Base-by-base conservation (phyloP, 257 asterid genomes). In the Ballota nigra region DNA sequence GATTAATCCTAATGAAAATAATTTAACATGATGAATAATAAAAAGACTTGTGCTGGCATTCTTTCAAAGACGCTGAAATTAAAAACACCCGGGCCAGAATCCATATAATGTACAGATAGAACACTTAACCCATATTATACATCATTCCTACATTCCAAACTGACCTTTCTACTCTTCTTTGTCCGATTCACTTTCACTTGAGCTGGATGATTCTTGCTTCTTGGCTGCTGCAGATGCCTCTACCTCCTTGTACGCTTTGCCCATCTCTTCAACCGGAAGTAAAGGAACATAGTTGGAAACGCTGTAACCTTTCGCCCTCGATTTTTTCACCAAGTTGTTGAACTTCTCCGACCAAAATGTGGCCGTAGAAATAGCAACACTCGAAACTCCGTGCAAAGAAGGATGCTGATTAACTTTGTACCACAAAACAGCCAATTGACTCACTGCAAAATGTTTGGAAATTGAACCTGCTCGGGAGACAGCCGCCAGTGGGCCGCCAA, bases 241-340 rank as follows among this genome's bases (percentile, higher is more conserved):
- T 33, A 81, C 83, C 72, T 81, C 89, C 75, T 86, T 81, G 55
- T 88, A 88, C 0, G 91, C 96, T 84, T 80, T 81, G 4, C 26
- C 62, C 43, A 87, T 71, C 53, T 87, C 96, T 15, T 90, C 95
- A n/a, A 86, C 79, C 2, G 97, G 97, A 61, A 92, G 79, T 34
- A 77, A 64, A 0, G 97, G 98, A 12, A 83, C 74, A 51, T 88
- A 87, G 63, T 68, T 67, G 31, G 85, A 84, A 23, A 84, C 13
- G 29, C 62, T 74, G 23, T 84, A 88, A 10, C 97, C 98, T 63
- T 85, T 87, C 1, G 68, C 81, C 15, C 71, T 74, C 91, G 83
- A 7, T 49, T 78, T 82, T 9, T 74, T 66, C 2, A 86, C 86
- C 66, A 79, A 63, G 24, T 79, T 65, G 58, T 92, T 87, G 66